A percentile compares a stretch with the other conserved stretches of the same genome.
Evolutionary conservation across 164 flowering plant species (phyloP).

Genomic region (Chimonanthus praecox): DNA sequence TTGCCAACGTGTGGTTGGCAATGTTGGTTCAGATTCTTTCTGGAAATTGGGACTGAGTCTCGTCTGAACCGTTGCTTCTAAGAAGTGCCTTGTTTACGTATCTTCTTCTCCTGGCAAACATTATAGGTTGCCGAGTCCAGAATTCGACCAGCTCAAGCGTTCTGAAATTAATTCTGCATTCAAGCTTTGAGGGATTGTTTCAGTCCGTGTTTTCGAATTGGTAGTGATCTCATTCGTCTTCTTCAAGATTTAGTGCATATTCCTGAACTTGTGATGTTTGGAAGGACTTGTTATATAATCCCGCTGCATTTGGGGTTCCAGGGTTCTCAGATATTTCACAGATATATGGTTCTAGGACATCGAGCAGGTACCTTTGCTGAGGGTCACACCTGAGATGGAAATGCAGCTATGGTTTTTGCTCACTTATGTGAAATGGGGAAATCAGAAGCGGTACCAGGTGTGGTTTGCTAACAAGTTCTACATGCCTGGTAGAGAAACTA

Average conservation of each 20-base stretch:
- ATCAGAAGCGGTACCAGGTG: conserved; percentile 59
- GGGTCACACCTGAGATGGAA: conserved; percentile 85
- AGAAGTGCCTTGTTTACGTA: conserved; percentile 48
- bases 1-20: conserved; percentile 72
- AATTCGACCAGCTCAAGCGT: conserved; percentile 34
- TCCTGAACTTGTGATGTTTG: conserved; percentile 63
- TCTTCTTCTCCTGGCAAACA: conserved; percentile 73
- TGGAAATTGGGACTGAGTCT: conserved; percentile 47
- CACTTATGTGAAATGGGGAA: conserved; percentile 68
- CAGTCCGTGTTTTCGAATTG: conserved; percentile 58
- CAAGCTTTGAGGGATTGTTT: conserved; percentile 59
- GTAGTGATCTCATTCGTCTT: conserved; percentile 72
- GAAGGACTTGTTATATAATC: conserved; percentile 58
- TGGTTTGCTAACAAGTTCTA: conserved; percentile 76
- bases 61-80: conserved; percentile 44
- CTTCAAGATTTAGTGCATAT: conserved; percentile 63
- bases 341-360: conserved; percentile 49
- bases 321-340: conserved; percentile 63
- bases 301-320: conserved; percentile 32
- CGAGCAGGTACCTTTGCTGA: conserved; percentile 60
- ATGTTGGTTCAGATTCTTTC: conserved; percentile 36
- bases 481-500: conserved; percentile 44
- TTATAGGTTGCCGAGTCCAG: conserved; percentile 31
- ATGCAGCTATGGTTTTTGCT: conserved; percentile 72
- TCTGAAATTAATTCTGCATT: conserved; percentile 74